Evolutionary conservation across 306 rosid species (phyloP).

Genomic region (Albizia julibrissin): DNA sequence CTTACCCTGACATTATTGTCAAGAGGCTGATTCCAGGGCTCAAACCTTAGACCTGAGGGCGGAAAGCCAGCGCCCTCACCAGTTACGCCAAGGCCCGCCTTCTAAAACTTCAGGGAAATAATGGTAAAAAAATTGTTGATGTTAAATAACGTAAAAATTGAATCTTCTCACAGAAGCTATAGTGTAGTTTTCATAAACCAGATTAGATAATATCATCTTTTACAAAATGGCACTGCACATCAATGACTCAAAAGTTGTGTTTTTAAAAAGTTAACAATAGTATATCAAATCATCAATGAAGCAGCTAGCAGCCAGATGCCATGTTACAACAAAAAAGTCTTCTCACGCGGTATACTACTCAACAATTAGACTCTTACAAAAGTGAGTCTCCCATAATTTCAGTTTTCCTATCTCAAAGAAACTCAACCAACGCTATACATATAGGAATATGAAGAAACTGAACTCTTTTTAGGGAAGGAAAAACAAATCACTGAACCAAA

Average conservation of each 20-base stretch:
- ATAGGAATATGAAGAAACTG: background rate
- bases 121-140: background rate
- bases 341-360: background rate
- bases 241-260: conserved; percentile 8
- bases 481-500: background rate
- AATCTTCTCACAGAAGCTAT: conserved; percentile 3
- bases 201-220: conserved; percentile 1
- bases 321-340: conserved; percentile 2
- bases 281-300: background rate
- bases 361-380: background rate
- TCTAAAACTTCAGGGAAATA: too few relatives aligned
- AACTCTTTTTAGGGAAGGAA: background rate
- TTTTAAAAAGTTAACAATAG: background rate
- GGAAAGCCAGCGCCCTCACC: too few relatives aligned
- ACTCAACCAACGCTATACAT: background rate
- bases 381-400: background rate
- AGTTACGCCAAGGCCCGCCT: too few relatives aligned
- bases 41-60: too few relatives aligned
- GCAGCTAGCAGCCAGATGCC: background rate
- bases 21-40: too few relatives aligned
- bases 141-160: conserved; percentile 1
- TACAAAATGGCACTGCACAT: conserved; percentile 4
- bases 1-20: too few relatives aligned
- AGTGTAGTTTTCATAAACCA: background rate
- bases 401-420: background rate